Evolutionary conservation across 225 moss, liverwort and hornwort species (phyloP).

Genomic region (Physcomitrellopsis africana): DNA sequence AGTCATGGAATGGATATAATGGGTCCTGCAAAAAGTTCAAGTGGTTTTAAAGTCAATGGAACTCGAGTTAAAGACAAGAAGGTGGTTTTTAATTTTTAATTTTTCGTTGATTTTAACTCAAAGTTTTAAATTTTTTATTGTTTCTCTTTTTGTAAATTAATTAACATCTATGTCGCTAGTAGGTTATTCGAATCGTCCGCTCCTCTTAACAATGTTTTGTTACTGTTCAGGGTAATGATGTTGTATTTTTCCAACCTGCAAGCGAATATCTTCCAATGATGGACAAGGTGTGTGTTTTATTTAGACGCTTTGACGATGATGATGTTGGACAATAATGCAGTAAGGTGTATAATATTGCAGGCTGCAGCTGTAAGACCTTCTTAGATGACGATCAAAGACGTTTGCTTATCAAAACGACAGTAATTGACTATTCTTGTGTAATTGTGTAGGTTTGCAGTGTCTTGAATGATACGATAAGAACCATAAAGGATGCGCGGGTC

Average conservation of each 20-base stretch:
- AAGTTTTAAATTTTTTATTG: background rate
- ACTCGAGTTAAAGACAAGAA: slow-evolving; percentile 66
- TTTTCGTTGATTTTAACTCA: no score
- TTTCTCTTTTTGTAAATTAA: background rate
- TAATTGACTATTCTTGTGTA: background rate
- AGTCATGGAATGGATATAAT: slow-evolving; percentile 97
- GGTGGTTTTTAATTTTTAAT: slow-evolving; percentile 29
- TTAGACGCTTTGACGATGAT: background rate
- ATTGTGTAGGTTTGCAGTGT: slow-evolving; percentile 57
- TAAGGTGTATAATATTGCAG: background rate
- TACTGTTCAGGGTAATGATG: slow-evolving; percentile 71
- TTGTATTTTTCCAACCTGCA: slow-evolving; percentile 86
- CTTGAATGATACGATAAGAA: slow-evolving; percentile 59
- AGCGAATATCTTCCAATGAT: slow-evolving; percentile 75
- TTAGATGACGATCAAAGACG: background rate
- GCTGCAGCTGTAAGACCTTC: background rate
- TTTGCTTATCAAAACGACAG: background rate
- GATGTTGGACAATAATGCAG: background rate
- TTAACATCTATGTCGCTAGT: background rate
- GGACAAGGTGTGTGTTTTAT: slow-evolving; percentile 54
- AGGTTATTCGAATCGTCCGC: slow-evolving; percentile 15
- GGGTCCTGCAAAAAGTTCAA: slow-evolving; percentile 81
- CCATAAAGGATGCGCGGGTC: slow-evolving; percentile 67
- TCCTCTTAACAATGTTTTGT: background rate
- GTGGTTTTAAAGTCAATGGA: slow-evolving; percentile 71